Conservation (phyloP, 441 rosid species). For the Biscutella auriculata region DNA sequence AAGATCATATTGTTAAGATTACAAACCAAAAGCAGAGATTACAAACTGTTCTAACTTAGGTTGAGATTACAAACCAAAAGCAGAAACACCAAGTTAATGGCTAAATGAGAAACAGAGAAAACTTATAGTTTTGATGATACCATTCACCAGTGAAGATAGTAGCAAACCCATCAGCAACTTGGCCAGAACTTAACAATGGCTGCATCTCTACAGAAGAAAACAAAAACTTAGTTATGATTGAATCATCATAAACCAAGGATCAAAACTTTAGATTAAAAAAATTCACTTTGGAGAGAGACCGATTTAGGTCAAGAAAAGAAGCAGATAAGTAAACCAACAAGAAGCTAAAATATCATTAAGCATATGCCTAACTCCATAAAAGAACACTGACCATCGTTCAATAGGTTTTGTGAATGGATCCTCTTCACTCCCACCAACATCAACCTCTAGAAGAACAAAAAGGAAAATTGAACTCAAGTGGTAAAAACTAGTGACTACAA, state of each 20-base stretch:
- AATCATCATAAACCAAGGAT: background rate
- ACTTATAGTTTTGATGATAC: constrained; percentile 20
- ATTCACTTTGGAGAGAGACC: constrained; percentile 70
- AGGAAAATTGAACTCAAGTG: too few species aligned
- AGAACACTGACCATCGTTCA: constrained; percentile 63
- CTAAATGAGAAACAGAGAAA: constrained; percentile 13
- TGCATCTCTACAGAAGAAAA: constrained; percentile 49
- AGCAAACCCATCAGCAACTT: constrained; percentile 83
- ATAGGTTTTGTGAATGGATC: constrained; percentile 41
- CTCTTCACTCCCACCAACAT: constrained; percentile 19
- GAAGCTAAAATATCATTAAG: constrained; percentile 93
- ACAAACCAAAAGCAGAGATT: too few species aligned
- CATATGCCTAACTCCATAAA: constrained; percentile 89
- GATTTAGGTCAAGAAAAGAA: constrained; percentile 69
- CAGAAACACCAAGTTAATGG: background rate
- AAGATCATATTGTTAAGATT: too few species aligned
- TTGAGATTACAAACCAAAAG: background rate
- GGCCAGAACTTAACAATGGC: constrained; percentile 93
- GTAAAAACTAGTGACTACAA: too few species aligned
- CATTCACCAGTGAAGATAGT: constrained; percentile 82
- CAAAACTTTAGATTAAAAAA: background rate
- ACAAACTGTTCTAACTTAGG: background rate
- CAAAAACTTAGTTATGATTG: background rate
- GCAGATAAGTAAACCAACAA: constrained; percentile 95
- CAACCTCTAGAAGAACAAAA: too few species aligned